Base-by-base conservation (phyloP, 129 eudicot species). In the Scalesia atractyloides region DNA sequence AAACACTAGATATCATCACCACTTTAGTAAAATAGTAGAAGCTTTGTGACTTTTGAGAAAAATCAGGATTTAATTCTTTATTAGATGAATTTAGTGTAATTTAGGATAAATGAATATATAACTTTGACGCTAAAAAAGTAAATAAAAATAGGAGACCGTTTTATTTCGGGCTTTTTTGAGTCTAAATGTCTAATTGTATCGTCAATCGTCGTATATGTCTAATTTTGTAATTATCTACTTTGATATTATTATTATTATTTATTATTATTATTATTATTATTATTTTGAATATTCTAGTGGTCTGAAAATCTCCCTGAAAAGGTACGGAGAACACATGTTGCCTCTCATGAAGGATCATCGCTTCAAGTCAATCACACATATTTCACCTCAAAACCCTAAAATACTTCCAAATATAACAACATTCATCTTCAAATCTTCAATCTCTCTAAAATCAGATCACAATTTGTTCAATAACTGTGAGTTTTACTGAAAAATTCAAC, bases 381-480 rank as follows among this genome's bases (percentile, higher is more conserved):
- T 30, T 84, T 86, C 84, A 78, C 80, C 84, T 71, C 84, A 82
- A 82, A 82, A 85, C 82, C 71, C 74, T 50, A 74, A 57, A 5
- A 20, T 20, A 5, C 43, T 9, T 6, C 69, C 66, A 50, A 30
- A 47, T 46, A 56, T 39, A 36, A 15, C 64, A 33, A 68, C 26
- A 24, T 19, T 16, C 24, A 56, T 16, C 20, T 69, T 76, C 65
- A 24, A 58, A 72, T 24, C 51, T 64, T 72, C 73, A 51, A 53
- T 59, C 11, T 18, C 24, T 41, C 66, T 64, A 68, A 74, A 41
- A 62, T 73, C 61, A 63, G 53, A 52, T 76, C 74, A 49, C 41
- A 26, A 24, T 66, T 50, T 6, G 10, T 64, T n/a, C 11, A 49
- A 50, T 33, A 62, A 61, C 62, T n/a, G 24, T 20, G 14, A 66